Evolutionary conservation across 73 alveolate species (phyloP), one percentile per base, ranked within the genome.

Genomic region (Blepharisma stoltei): DNA sequence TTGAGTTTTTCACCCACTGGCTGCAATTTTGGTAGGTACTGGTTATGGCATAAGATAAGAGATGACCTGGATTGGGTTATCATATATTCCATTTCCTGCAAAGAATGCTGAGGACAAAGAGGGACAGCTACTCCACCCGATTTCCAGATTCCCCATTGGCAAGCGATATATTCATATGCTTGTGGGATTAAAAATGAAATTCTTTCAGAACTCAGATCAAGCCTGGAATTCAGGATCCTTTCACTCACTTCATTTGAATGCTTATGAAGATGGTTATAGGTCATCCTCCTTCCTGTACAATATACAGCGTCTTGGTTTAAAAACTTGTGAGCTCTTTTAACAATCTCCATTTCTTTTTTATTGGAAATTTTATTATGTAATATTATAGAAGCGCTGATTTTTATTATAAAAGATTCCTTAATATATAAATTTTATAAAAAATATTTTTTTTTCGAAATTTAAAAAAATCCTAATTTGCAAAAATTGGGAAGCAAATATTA

Each of bases 51-150:
- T 27, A 79, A 49, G 6, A 79, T 70, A 0, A 70, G 65, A 38
- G 78, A 68, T 9, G 77, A 47, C 48, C 76, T 6, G 11, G 66
- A 50, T 21, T 81, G 80, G 1, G 77, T 20, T 0, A 81, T 44
- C 27, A 77, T 54, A 41, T 81, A 81, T 14, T 81, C 88, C 49
- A 27, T 9, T 77, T 81, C 88, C 6, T 71, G 60, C n/a, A 44
- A 21, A 14, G 79, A 53, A 69, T 69, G 79, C 18, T 9, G 38
- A 37, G 60, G 18, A 25, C 79, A 69, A 14, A 69, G 38, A 18
- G 79, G 79, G n/a, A 69, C 79, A 14, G 79, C 23, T 1, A 69
- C 27, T n/a, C 60, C 76, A 25, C 79, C 79, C 14, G 79, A 9
- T 37, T 14, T n/a, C 6, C 79, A 69, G 41, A 69, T 69, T 38